A percentile compares a stretch with the other conserved stretches of the same genome.
phyloP scores from a whole-genome alignment of 2,329 filamentous ascomycete species.

The Colletotrichum sp. region DNA sequence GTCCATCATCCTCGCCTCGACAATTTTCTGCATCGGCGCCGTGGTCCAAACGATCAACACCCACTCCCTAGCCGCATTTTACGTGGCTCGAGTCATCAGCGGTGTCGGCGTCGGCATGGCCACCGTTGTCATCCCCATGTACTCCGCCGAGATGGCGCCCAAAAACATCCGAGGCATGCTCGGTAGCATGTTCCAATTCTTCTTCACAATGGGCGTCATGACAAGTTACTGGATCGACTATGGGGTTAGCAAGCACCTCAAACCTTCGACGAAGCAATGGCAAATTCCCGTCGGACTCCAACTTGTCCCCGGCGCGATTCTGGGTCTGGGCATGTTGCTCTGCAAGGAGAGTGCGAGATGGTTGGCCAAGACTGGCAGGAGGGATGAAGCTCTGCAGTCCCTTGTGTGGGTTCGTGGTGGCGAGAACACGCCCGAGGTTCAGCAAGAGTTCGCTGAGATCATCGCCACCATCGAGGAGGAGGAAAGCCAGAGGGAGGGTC shows the following conservation, averaged over 20 bases:
- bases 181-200: constrained; percentile 49
- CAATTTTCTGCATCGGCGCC: constrained; percentile 49
- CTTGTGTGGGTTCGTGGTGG: constrained; percentile 58
- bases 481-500: constrained; percentile 43
- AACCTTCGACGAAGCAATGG: constrained; percentile 48
- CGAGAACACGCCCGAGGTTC: constrained; percentile 34
- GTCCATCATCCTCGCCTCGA: constrained; percentile 42
- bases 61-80: constrained; percentile 39
- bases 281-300: constrained; percentile 53
- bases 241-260: constrained; percentile 44
- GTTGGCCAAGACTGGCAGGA: constrained; percentile 49
- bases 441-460: constrained; percentile 45
- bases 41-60: constrained; percentile 43
- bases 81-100: constrained; percentile 39
- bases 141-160: constrained; percentile 50
- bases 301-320: constrained; percentile 49
- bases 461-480: constrained; percentile 53
- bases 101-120: constrained; percentile 42
- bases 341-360: constrained; percentile 52
- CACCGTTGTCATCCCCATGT: constrained; percentile 50
- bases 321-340: constrained; percentile 53
- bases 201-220: constrained; percentile 47
- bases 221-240: constrained; percentile 50
- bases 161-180: constrained; percentile 48
- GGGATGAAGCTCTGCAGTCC: constrained; percentile 49